Conservation (phyloP, 306 rosid genomes). For the Lupinus albus region DNA sequence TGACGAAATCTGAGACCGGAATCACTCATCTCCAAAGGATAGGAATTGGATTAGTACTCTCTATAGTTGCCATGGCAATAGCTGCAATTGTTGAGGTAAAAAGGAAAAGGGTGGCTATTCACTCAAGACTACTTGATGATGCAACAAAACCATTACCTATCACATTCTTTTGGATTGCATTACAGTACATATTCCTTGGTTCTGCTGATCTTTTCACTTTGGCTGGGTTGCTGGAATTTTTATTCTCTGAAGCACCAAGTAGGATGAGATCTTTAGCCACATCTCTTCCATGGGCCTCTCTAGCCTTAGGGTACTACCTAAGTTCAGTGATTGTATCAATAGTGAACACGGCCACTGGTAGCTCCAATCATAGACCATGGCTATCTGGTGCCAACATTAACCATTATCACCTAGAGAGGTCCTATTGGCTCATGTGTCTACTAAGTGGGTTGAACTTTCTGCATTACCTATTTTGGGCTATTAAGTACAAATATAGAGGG, state of each 20-base stretch:
- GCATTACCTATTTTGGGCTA: constrained; percentile 85
- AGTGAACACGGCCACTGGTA: constrained; percentile 60
- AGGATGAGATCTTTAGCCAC: constrained; percentile 88
- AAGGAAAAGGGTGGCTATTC: too few relatives aligned
- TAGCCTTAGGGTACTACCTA: too few relatives aligned
- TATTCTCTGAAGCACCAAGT: constrained; percentile 89
- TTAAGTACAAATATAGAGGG: constrained; percentile 69
- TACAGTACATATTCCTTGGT: constrained; percentile 84
- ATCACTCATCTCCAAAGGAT: constrained; percentile 83
- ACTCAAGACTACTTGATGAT: too few relatives aligned
- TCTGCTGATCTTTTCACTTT: constrained; percentile 93
- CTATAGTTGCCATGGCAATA: too few relatives aligned
- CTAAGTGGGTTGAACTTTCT: constrained; percentile 83
- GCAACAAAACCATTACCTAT: constrained; percentile 86
- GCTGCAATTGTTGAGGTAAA: too few relatives aligned
- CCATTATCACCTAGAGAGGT: constrained; percentile 69
- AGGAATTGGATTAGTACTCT: constrained; percentile 75
- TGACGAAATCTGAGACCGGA: constrained; percentile 83
- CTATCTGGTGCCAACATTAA: constrained; percentile 68
- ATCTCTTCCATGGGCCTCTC: too few relatives aligned
- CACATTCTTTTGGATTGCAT: constrained; percentile 86
- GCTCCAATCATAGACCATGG: constrained; percentile 58
- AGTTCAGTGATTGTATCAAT: too few relatives aligned
- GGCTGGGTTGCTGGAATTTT: constrained; percentile 83
- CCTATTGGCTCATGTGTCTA: constrained; percentile 91